These are phyloP conservation scores for Teunomyces kruisii DNA, from an alignment of 805 yeast species.

Conservation along the genomic window DNA sequence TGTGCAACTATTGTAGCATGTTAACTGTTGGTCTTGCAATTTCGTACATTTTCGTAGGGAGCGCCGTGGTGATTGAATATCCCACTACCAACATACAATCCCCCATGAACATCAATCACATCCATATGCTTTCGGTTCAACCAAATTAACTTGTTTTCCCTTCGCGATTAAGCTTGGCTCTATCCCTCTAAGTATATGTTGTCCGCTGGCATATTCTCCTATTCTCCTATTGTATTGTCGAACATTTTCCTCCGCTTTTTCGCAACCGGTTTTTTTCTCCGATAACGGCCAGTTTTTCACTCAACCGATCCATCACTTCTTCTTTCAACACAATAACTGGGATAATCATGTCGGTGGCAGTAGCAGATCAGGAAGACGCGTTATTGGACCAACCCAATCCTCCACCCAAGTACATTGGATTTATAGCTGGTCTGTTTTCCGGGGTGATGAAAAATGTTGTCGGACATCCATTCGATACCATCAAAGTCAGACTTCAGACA, in stretches of 20 bases:
- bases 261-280: neutral
- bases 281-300: neutral
- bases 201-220: no score
- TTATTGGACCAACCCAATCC: slow-evolving; percentile 12
- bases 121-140: no score
- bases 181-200: no score
- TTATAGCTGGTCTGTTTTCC: slow-evolving; percentile 84
- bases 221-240: no score
- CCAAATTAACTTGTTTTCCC: no score
- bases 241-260: neutral
- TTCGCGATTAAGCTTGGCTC: no score
- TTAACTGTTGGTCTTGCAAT: no score
- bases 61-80: no score
- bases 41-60: no score
- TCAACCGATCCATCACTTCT: neutral
- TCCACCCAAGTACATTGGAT: slow-evolving; percentile 65
- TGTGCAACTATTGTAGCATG: no score
- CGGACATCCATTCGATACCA: slow-evolving; percentile 92
- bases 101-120: no score
- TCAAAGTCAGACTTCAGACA: slow-evolving; percentile 82
- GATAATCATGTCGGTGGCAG: neutral
- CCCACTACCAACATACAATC: no score
- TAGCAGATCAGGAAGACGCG: neutral
- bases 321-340: neutral
- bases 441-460: slow-evolving; percentile 87